Evolutionary conservation across 2,329 filamentous ascomycete species (phyloP).

Genomic region (Colletotrichum plurivorum): DNA sequence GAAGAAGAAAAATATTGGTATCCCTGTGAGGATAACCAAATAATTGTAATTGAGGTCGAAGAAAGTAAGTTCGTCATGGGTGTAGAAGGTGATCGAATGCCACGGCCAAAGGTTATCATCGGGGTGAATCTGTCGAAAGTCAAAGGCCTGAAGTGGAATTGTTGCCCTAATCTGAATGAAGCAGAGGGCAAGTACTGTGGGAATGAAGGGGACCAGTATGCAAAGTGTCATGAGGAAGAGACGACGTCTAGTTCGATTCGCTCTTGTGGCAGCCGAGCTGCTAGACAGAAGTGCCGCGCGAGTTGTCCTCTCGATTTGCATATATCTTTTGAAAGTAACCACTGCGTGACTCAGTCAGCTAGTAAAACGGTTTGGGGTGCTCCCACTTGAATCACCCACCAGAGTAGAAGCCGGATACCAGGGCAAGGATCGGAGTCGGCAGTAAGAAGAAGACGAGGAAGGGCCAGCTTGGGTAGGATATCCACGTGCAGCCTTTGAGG

Average conservation of each 20-base stretch:
- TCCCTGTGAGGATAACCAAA: conserved; percentile 61
- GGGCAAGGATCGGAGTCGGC: conserved; percentile 59
- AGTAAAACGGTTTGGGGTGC: background rate
- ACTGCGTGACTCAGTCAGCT: conserved; percentile 48
- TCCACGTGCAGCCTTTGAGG: conserved; percentile 63
- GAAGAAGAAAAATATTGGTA: conserved; percentile 68
- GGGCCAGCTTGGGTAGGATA: conserved; percentile 61
- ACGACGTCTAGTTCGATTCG: conserved; percentile 63
- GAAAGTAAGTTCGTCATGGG: conserved; percentile 57
- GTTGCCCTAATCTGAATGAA: conserved; percentile 56
- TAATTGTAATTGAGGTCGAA: conserved; percentile 62
- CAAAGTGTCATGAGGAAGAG: conserved; percentile 69
- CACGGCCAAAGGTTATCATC: conserved; percentile 56
- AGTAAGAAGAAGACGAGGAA: conserved; percentile 63
- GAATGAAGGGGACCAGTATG: conserved; percentile 67
- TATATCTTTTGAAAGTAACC: conserved; percentile 64
- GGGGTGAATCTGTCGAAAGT: conserved; percentile 59
- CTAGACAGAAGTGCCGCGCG: conserved; percentile 56
- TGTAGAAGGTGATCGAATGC: conserved; percentile 62
- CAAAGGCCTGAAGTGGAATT: conserved; percentile 51
- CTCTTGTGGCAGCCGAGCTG: conserved; percentile 57
- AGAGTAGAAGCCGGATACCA: conserved; percentile 62
- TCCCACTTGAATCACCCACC: conserved; percentile 54
- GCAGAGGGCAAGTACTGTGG: conserved; percentile 59
- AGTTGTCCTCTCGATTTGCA: conserved; percentile 59